A percentile compares a stretch with the other conserved stretches of the same genome.
phyloP scores from a whole-genome alignment of 2,329 filamentous ascomycete genomes.

The Dothidotthia symphoricarpi region DNA sequence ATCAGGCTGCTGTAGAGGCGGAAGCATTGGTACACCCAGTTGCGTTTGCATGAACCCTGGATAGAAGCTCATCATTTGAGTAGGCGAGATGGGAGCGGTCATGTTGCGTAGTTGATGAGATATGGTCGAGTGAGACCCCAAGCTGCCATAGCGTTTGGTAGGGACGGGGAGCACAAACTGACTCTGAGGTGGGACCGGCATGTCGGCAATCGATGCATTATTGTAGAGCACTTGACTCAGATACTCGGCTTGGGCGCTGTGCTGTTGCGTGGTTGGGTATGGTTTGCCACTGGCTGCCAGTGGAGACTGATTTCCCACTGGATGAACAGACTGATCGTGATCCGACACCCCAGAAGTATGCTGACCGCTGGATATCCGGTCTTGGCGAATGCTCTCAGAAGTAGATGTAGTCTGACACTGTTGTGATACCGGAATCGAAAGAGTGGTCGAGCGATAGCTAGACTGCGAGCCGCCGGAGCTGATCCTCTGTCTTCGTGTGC shows the following conservation, averaged over 20 bases:
- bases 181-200: slow-evolving; percentile 2
- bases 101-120: slow-evolving; percentile 10
- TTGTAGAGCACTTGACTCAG: slow-evolving; percentile 27
- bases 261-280: slow-evolving; percentile 11
- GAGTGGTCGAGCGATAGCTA: slow-evolving; percentile 15
- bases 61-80: neutral
- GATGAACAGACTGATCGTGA: too few species aligned
- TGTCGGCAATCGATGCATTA: slow-evolving; percentile 3
- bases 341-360: too few species aligned
- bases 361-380: too few species aligned
- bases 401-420: slow-evolving; percentile 5
- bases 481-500: slow-evolving; percentile 28
- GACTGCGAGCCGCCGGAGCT: slow-evolving; percentile 19
- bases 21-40: neutral
- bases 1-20: neutral
- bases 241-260: slow-evolving; percentile 23
- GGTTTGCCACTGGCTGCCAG: neutral
- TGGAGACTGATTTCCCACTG: too few species aligned
- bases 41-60: neutral
- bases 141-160: slow-evolving; percentile 7
- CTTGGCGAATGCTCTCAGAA: slow-evolving; percentile 3
- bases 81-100: slow-evolving; percentile 6
- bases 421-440: slow-evolving; percentile 13
- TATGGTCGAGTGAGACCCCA: slow-evolving; percentile 7
- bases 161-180: slow-evolving; percentile 1